Conservation (phyloP, 1,284 basidiomycete species). For the Heterobasidion occidentale region DNA sequence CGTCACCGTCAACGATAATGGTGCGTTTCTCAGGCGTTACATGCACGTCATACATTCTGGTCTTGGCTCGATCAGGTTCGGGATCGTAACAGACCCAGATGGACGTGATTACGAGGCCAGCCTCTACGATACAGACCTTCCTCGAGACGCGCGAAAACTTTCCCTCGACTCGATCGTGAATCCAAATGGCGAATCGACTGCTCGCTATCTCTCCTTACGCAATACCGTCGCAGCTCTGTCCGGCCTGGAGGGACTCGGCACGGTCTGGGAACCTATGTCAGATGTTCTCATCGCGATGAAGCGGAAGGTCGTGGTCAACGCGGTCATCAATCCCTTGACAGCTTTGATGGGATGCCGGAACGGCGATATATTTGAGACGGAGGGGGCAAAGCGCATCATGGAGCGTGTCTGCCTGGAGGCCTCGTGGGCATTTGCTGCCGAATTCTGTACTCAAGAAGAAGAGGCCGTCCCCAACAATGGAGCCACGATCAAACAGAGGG, state of each 20-base stretch:
- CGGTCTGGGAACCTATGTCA: slow-evolving; percentile 64
- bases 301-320: slow-evolving; percentile 81
- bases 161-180: slow-evolving; percentile 31
- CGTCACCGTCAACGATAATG: slow-evolving; percentile 79
- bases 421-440: slow-evolving; percentile 45
- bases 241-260: slow-evolving; percentile 47
- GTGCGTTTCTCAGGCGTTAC: slow-evolving; percentile 48
- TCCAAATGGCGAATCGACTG: slow-evolving; percentile 12
- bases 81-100: slow-evolving; percentile 66
- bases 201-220: slow-evolving; percentile 52
- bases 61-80: slow-evolving; percentile 70
- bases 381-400: slow-evolving; percentile 36
- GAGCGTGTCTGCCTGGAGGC: slow-evolving; percentile 53
- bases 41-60: slow-evolving; percentile 69
- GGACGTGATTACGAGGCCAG: slow-evolving; percentile 54
- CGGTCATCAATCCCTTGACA: slow-evolving; percentile 84
- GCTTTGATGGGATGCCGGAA: slow-evolving; percentile 79
- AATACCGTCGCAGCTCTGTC: slow-evolving; percentile 64
- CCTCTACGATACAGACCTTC: slow-evolving; percentile 26
- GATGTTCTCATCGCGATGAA: slow-evolving; percentile 69
- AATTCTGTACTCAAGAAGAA: slow-evolving; percentile 26
- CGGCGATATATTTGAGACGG: slow-evolving; percentile 54
- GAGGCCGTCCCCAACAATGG: slow-evolving; percentile 17
- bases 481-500: slow-evolving; percentile 11
- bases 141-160: slow-evolving; percentile 29